phyloP scores from a whole-genome alignment of 805 yeast species.

The Osmozyma mogii region DNA sequence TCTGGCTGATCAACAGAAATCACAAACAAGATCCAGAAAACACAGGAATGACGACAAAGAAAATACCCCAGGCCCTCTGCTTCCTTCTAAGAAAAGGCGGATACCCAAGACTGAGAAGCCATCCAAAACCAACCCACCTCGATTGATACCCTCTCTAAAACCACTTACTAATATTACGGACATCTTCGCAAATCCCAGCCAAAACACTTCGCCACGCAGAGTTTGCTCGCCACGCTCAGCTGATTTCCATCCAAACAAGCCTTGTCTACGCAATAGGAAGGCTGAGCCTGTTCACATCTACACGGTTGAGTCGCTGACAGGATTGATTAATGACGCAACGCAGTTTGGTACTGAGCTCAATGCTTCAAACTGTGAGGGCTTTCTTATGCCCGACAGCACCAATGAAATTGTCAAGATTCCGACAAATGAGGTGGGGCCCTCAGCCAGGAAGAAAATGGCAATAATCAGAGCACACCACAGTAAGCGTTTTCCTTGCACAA shows the following conservation, averaged over 20 bases:
- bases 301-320: slow-evolving; percentile 56
- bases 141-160: slow-evolving; percentile 2
- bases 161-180: slow-evolving; percentile 9
- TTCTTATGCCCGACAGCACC: slow-evolving; percentile 50
- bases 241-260: neutral
- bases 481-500: slow-evolving; percentile 5
- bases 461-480: slow-evolving; percentile 29
- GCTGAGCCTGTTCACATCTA: slow-evolving; percentile 35
- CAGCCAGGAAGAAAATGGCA: slow-evolving; percentile 29
- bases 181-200: slow-evolving; percentile 36
- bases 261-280: neutral
- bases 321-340: slow-evolving; percentile 55
- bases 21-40: slow-evolving; percentile 7
- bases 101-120: neutral
- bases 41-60: slow-evolving; percentile 23
- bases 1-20: slow-evolving; percentile 5
- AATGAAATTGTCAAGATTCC: slow-evolving; percentile 58
- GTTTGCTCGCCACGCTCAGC: no score
- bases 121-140: neutral
- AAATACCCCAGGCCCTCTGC: slow-evolving; percentile 24
- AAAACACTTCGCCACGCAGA: no score
- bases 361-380: slow-evolving; percentile 52
- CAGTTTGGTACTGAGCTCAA: slow-evolving; percentile 63
- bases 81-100: slow-evolving; percentile 7
- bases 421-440: slow-evolving; percentile 20